Conservation (phyloP, 352 stramenopile genomes). For the Blastocystis sp. region DNA sequence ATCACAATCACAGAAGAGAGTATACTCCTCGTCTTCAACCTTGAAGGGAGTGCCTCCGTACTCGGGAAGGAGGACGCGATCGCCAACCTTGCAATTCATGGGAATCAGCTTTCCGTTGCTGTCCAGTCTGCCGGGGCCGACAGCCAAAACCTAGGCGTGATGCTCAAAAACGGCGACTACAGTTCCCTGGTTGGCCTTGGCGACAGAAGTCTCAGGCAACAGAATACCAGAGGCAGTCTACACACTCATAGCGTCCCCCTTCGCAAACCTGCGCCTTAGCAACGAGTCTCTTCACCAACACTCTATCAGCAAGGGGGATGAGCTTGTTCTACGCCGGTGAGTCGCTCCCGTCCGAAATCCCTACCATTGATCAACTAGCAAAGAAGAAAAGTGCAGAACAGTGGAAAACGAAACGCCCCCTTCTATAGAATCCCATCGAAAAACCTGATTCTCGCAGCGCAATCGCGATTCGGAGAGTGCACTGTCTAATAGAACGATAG, state of each 20-base stretch:
- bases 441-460: too few relatives aligned
- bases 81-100: slow-evolving; percentile 74
- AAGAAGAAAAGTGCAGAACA: neutral
- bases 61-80: slow-evolving; percentile 70
- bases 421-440: slow-evolving; percentile 64
- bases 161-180: neutral
- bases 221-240: slow-evolving; percentile 73
- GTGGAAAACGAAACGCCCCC: slow-evolving; percentile 57
- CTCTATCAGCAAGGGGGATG: slow-evolving; percentile 71
- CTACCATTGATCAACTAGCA: slow-evolving; percentile 10
- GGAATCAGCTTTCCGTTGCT: slow-evolving; percentile 72
- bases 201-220: slow-evolving; percentile 67
- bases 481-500: too few relatives aligned
- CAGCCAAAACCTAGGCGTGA: slow-evolving; percentile 62
- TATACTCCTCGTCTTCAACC: slow-evolving; percentile 69
- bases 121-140: slow-evolving; percentile 63
- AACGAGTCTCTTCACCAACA: slow-evolving; percentile 72
- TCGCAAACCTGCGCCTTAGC: slow-evolving; percentile 42
- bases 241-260: neutral
- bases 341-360: neutral
- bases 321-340: slow-evolving; percentile 67
- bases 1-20: slow-evolving; percentile 72
- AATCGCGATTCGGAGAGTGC: too few relatives aligned
- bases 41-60: slow-evolving; percentile 73
- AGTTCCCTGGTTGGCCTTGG: slow-evolving; percentile 63